These are phyloP conservation scores for Herpetomonas tarakana DNA, from an alignment of 208 protist genomes.

Conservation along the genomic window DNA sequence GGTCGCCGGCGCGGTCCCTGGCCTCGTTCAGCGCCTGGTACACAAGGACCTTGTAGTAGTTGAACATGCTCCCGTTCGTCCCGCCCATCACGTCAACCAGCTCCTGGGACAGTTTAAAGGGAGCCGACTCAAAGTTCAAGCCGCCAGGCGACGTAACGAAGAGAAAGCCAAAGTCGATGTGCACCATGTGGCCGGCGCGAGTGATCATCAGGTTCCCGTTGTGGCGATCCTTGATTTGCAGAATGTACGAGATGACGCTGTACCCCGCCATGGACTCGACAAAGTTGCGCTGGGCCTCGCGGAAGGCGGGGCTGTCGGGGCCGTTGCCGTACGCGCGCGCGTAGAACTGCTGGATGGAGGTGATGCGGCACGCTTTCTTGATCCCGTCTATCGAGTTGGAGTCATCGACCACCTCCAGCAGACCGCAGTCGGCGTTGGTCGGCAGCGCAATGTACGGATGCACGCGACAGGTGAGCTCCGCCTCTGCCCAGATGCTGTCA, in stretches of 20 bases:
- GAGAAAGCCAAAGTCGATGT: conserved; percentile 99
- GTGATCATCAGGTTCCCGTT: conserved; percentile 96
- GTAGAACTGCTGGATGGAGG: conserved; percentile 81
- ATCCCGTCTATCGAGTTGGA: conserved; percentile 88
- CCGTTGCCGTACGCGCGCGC: conserved; percentile 59
- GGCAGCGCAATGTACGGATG: conserved; percentile 82
- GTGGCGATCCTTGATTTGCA: conserved; percentile 95
- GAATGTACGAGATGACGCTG: conserved; percentile 92
- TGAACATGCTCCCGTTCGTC: conserved; percentile 56
- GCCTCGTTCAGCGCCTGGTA: conserved; percentile 78
- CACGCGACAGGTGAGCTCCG: conserved; percentile 73
- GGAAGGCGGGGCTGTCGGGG: conserved; percentile 49
- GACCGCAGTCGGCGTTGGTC: conserved; percentile 68
- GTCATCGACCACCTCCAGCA: conserved; percentile 89
- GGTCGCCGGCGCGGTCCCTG: conserved; percentile 71
- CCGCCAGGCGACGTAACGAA: conserved; percentile 95
- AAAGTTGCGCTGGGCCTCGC: conserved; percentile 88
- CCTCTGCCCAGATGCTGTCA: conserved; percentile 81
- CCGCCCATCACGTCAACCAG: conserved; percentile 92
- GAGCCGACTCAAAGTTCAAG: conserved; percentile 92
- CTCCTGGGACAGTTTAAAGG: conserved; percentile 93
- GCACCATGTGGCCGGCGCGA: conserved; percentile 88
- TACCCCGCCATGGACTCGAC: conserved; percentile 94
- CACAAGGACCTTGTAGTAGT: conserved; percentile 89
- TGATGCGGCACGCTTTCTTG: conserved; percentile 77